Evolutionary conservation across 2,329 filamentous ascomycete genomes (phyloP).

Genomic region (Massarina eburnea): DNA sequence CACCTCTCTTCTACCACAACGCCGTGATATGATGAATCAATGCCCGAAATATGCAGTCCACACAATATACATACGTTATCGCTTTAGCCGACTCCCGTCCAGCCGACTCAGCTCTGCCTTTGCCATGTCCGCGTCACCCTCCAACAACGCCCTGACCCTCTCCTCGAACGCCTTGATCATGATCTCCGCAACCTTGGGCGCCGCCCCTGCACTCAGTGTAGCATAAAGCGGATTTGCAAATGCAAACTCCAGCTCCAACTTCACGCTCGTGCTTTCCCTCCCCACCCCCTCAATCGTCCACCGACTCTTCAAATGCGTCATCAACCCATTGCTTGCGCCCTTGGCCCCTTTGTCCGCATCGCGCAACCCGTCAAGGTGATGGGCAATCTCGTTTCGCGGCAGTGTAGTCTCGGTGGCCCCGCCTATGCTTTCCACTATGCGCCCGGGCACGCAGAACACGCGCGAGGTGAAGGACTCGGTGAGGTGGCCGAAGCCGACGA

Average conservation of each 20-base stretch:
- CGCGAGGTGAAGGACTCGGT: slow-evolving; percentile 81
- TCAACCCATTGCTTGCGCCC: slow-evolving; percentile 45
- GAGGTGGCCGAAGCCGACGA: slow-evolving; percentile 81
- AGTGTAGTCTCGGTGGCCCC: slow-evolving; percentile 57
- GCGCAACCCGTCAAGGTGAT: slow-evolving; percentile 41
- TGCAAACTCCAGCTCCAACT: slow-evolving; percentile 74
- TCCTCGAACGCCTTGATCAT: slow-evolving; percentile 96
- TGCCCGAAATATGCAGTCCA: too few relatives aligned
- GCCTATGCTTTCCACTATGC: slow-evolving; percentile 75
- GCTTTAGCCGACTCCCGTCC: slow-evolving; percentile 28
- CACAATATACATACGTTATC: slow-evolving; percentile 2
- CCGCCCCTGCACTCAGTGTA: slow-evolving; percentile 76
- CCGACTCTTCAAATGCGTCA: slow-evolving; percentile 68
- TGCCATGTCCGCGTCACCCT: slow-evolving; percentile 21
- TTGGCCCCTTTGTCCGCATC: slow-evolving; percentile 1
- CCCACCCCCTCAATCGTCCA: slow-evolving; percentile 62
- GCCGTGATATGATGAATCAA: too few relatives aligned
- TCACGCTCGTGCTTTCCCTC: slow-evolving; percentile 67
- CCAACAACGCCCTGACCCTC: slow-evolving; percentile 64
- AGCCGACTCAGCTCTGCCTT: slow-evolving; percentile 26
- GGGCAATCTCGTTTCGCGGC: slow-evolving; percentile 40
- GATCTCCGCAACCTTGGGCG: slow-evolving; percentile 77
- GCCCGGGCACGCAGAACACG: slow-evolving; percentile 73
- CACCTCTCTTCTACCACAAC: too few relatives aligned
- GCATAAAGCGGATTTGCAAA: slow-evolving; percentile 90